Evolutionary conservation across 2,329 filamentous ascomycete genomes (phyloP), one percentile per base, ranked within the genome.

Genomic region (Fusarium nelsonii): DNA sequence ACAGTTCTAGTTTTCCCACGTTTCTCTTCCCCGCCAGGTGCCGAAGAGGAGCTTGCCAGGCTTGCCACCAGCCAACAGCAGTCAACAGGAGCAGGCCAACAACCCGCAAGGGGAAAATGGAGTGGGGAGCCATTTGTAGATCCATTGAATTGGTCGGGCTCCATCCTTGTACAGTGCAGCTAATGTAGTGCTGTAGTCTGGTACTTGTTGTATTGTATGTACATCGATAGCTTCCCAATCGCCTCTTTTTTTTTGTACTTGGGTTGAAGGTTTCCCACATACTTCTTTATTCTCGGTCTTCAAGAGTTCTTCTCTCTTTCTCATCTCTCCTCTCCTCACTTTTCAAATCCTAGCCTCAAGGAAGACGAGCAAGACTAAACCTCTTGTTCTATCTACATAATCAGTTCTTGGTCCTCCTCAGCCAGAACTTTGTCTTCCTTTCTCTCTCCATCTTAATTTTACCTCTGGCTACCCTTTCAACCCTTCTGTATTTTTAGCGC

Each of bases 401-500:
- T 71, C 46, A 37, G 28, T 46, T 61, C 46, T 28, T 62, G 64
- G 52, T 56, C 59, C 58, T 53, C 58, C 58, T 64, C 62, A 60
- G 49, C 68, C 49, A 66, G 63, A 43, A 60, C 51, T 28, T 6
- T 23, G 40, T 57, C 61, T 69, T 69, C 57, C 58, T 61, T 55
- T 20, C 58, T 58, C 55, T 55, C 48, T 52, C 58, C 64, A 65
- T 72, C 62, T 68, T 67, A 67, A 68, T 70, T 60, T 40, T 20
- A 51, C 33, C 48, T 51, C 20, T 41, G 39, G 54, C 57, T 26
- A 40, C 40, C 50, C 53, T 41, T 72, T 66, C 62, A 32, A 41
- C 54, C 72, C 69, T 70, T 71, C 71, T 72, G 68, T 74, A 74
- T 73, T 73, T 73, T 71, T 73, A 72, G 70, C 70, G 71, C 71